Base-by-base conservation (phyloP, 108 stramenopile genomes). In the Nitzschia putrida region DNA sequence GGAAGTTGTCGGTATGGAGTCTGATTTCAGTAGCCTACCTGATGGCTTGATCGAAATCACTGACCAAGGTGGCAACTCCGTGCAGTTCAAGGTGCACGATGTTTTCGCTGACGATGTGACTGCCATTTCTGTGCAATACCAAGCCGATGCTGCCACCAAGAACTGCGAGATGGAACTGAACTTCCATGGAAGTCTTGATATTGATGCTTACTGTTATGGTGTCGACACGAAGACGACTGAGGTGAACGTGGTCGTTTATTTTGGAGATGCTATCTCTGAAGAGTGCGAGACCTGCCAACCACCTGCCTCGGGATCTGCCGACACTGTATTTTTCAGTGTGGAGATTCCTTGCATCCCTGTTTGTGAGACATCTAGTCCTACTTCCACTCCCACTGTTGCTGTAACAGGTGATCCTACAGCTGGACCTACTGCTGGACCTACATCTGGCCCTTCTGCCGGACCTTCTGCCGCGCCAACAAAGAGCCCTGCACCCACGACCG, bases 281-380 rank as follows among this genome's bases (percentile, higher is more conserved):
- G 60, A 61, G 42, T 61, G 60, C 20, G 60, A 61, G 21, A 61
- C 7, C 13, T 59, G 34, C 29, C 29, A 14, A 11, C 13, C 9
- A 20, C 37, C 57, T 8, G 57, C 23, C 29, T 10, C 14, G 8
- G 23, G 10, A 8, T 11, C 57, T 10, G 34, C 57, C 5, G 60
- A 61, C 20, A 61, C 60, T 10, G 60, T 61, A 8, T 61, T 37
- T 21, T 61, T 61, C 20, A 61, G 60, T 13, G 9, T 44, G 9
- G 44, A 44, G 44, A 13, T 61, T 4, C 60, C 60, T 21, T 61
- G 60, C 26, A 61, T 21, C 16, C 60, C 60, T 12, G 60, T 61
- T 3, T 61, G 60, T 29, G 60, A 61, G 8, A 61, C 60, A 1
- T 16, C n/a, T n/a, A n/a, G n/a, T n/a, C n/a, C n/a, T n/a, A n/a